Conservation (phyloP, 2,329 filamentous ascomycete genomes). For the Pseudopyricularia cyperi region DNA sequence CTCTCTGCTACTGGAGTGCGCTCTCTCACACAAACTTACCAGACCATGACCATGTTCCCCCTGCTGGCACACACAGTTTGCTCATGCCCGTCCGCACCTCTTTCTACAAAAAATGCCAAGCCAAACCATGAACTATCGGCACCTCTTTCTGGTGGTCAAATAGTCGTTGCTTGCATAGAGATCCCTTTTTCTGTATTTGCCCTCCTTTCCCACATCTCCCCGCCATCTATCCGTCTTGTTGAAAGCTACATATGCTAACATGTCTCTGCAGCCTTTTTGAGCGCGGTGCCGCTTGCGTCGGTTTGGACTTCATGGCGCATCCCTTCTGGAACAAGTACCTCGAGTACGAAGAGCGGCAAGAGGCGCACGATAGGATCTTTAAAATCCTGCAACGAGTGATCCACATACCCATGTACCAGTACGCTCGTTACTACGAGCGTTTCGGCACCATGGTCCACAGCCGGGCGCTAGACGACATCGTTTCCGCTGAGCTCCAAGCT, state of each 20-base stretch:
- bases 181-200: constrained; percentile 42
- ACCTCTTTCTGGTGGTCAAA: constrained; percentile 34
- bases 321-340: constrained; percentile 99
- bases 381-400: constrained; percentile 72
- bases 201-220: constrained; percentile 29
- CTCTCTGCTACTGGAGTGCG: constrained; percentile 3
- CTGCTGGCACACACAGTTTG: constrained; percentile 2
- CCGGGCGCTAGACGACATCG: constrained; percentile 61
- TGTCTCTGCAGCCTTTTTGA: constrained; percentile 69
- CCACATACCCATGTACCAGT: constrained; percentile 88
- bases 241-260: constrained; percentile 14
- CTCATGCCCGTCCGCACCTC: constrained; percentile 17
- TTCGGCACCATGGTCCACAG: constrained; percentile 67
- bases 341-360: constrained; percentile 86
- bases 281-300: constrained; percentile 70
- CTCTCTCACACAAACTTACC: constrained; percentile 1
- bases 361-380: constrained; percentile 74
- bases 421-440: constrained; percentile 85
- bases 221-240: constrained; percentile 10
- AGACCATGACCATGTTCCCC: constrained; percentile 2
- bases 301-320: constrained; percentile 85
- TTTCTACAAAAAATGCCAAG: too few species aligned
- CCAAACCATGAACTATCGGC: constrained; percentile 14
- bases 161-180: constrained; percentile 31
- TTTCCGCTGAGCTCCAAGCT: constrained; percentile 52